phyloP scores from a whole-genome alignment of 805 yeast species.

The Candida boidinii region DNA sequence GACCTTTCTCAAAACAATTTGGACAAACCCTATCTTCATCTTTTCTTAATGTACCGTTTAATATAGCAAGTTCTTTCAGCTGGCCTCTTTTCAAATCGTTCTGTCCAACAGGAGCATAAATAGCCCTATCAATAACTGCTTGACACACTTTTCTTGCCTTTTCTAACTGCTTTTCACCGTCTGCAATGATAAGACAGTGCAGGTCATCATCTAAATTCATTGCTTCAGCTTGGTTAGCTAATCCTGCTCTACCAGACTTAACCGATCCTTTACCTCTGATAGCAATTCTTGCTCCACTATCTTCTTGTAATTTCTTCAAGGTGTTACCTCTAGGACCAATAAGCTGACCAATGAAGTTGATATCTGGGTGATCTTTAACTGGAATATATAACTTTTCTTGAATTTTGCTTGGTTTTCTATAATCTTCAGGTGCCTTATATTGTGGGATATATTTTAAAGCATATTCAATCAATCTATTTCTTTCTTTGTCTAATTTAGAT shows the following conservation, averaged over 20 bases:
- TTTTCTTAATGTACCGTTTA: constrained; percentile 85
- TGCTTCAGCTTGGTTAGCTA: constrained; percentile 34
- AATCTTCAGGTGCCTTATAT: constrained; percentile 74
- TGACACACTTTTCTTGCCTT: constrained; percentile 70
- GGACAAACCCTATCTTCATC: constrained; percentile 59
- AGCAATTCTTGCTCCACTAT: constrained; percentile 83
- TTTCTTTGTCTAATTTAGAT: constrained; percentile 63
- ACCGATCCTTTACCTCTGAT: constrained; percentile 95
- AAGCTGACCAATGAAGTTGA: constrained; percentile 84
- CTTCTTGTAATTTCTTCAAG: constrained; percentile 65
- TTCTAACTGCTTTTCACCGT: constrained; percentile 65
- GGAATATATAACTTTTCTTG: constrained; percentile 82
- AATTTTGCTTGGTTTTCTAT: constrained; percentile 53
- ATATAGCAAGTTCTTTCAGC: constrained; percentile 81
- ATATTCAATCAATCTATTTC: constrained; percentile 68
- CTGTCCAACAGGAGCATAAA: constrained; percentile 85
- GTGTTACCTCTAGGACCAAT: constrained; percentile 97
- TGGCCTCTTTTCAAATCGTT: constrained; percentile 89
- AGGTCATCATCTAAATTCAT: constrained; percentile 69
- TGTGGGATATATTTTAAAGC: constrained; percentile 68
- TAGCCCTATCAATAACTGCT: constrained; percentile 72
- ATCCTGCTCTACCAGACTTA: constrained; percentile 71
- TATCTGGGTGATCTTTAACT: constrained; percentile 76
- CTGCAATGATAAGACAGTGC: constrained; percentile 83
- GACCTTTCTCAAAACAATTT: constrained; percentile 60